A percentile compares a stretch with the other conserved stretches of the same genome.
These are phyloP conservation scores for Crithidia thermophila DNA, from an alignment of 208 protist species.

Conservation along the genomic window DNA sequence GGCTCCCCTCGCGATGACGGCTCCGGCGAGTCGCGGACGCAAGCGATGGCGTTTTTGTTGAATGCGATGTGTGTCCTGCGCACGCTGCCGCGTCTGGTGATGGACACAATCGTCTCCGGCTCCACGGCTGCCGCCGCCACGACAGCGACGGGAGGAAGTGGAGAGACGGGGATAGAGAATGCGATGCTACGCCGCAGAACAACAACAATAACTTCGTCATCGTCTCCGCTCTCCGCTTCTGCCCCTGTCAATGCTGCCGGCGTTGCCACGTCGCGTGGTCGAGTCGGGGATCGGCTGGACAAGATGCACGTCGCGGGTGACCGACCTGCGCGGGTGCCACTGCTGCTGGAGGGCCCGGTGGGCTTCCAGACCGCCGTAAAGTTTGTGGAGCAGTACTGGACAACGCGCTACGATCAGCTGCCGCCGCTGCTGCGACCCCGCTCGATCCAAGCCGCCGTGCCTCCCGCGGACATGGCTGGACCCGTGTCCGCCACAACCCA, in stretches of 20 bases:
- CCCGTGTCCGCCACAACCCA: too few species aligned
- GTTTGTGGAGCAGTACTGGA: conserved; percentile 14
- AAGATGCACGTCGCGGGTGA: conserved; percentile 17
- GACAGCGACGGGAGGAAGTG: background rate
- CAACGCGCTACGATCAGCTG: conserved; percentile 20
- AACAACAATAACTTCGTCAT: too few species aligned
- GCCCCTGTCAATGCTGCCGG: background rate
- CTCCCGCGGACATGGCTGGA: too few species aligned
- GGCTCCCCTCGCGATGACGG: background rate
- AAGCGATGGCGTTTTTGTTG: conserved; percentile 10
- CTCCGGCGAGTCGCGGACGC: background rate
- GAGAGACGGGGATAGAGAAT: too few species aligned
- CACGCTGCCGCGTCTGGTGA: conserved; percentile 11
- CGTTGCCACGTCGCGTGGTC: background rate
- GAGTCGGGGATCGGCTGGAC: background rate
- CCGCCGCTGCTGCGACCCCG: conserved; percentile 11
- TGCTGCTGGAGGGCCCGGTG: conserved; percentile 14
- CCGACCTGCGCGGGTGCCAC: conserved; percentile 7
- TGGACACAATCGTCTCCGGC: background rate
- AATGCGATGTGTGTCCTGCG: conserved; percentile 22
- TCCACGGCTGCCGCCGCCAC: background rate
- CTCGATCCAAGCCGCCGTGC: background rate
- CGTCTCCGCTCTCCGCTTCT: background rate
- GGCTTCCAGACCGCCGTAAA: conserved; percentile 15
- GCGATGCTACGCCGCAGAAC: too few species aligned